phyloP scores from a whole-genome alignment of 768 basidiomycete genomes.

The Hemileccinum impolitum region DNA sequence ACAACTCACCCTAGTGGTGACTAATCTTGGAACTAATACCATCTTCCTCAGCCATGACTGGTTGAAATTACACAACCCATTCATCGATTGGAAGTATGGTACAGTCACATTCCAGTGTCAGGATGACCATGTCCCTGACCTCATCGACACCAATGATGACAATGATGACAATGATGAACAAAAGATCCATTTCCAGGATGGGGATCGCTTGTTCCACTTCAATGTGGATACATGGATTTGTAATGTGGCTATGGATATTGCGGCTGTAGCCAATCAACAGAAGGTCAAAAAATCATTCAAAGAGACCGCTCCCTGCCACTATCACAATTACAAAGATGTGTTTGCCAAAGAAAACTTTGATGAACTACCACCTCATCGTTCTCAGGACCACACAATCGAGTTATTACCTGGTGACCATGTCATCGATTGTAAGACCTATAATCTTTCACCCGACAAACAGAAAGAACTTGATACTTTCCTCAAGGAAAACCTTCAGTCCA shows the following conservation, averaged over 20 bases:
- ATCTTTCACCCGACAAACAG: neutral
- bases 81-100: too few species aligned
- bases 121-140: too few species aligned
- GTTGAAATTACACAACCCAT: too few species aligned
- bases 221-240: neutral
- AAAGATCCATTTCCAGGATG: too few species aligned
- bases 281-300: neutral
- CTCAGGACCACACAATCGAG: neutral
- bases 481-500: neutral
- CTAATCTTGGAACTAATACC: too few species aligned
- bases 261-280: neutral
- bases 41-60: too few species aligned
- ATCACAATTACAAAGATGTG: neutral
- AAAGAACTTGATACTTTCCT: neutral
- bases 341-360: neutral
- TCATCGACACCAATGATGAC: too few species aligned
- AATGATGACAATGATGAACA: too few species aligned
- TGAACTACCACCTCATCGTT: neutral
- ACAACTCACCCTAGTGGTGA: too few species aligned
- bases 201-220: neutral
- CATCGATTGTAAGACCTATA: neutral
- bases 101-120: too few species aligned
- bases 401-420: neutral
- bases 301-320: neutral
- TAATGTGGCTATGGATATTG: neutral